Conservation (phyloP, 805 yeast genomes). For the Wickerhamomyces ciferrii region DNA sequence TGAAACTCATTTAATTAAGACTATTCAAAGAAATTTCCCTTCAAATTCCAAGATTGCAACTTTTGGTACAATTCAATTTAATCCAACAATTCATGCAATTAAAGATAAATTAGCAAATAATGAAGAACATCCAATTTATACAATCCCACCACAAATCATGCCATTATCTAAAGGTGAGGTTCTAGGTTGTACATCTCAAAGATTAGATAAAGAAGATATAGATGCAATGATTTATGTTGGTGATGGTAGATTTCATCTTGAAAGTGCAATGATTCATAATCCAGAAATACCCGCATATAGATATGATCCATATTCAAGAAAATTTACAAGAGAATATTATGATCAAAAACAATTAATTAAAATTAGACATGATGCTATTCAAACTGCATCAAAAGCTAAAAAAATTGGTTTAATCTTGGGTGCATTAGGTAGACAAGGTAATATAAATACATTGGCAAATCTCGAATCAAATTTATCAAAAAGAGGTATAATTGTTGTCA, state of each 20-base stretch:
- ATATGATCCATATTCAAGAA: slow-evolving; percentile 92
- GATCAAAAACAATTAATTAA: slow-evolving; percentile 79
- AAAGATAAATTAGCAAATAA: slow-evolving; percentile 52
- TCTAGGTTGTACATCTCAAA: slow-evolving; percentile 91
- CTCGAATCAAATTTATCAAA: slow-evolving; percentile 48
- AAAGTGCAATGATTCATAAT: slow-evolving; percentile 95
- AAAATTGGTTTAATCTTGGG: slow-evolving; percentile 86
- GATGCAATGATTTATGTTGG: slow-evolving; percentile 90
- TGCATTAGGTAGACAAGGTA: slow-evolving; percentile 95
- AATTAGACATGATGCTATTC: slow-evolving; percentile 71
- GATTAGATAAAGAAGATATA: slow-evolving; percentile 55
- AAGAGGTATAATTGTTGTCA: slow-evolving; percentile 64
- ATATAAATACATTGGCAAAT: slow-evolving; percentile 64
- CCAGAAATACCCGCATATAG: slow-evolving; percentile 89
- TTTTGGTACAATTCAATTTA: slow-evolving; percentile 95
- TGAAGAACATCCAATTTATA: slow-evolving; percentile 41
- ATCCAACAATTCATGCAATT: slow-evolving; percentile 84
- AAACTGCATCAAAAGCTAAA: slow-evolving; percentile 49
- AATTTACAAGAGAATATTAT: slow-evolving; percentile 83
- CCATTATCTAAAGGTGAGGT: slow-evolving; percentile 96
- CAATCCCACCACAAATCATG: slow-evolving; percentile 83
- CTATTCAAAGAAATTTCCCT: slow-evolving; percentile 65
- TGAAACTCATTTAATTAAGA: slow-evolving; percentile 72
- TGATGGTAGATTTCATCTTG: slow-evolving; percentile 94
- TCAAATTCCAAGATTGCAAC: slow-evolving; percentile 67